A percentile compares a stretch with the other conserved stretches of the same genome.
These are phyloP conservation scores for Serpula lacrymans DNA, from an alignment of 768 basidiomycete species.

Conservation along the genomic window DNA sequence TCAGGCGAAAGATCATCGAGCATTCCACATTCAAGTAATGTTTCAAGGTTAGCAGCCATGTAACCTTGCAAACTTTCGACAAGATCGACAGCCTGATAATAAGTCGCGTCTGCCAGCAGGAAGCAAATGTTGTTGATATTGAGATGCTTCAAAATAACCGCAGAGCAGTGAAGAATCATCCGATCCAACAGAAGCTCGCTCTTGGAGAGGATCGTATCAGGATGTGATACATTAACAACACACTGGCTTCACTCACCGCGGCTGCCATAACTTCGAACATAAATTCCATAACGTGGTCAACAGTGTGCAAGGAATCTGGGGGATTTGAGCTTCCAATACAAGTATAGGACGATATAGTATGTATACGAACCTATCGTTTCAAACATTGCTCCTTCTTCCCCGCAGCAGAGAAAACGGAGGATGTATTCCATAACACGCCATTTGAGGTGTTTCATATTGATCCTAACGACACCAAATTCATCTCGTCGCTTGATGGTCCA, in stretches of 20 bases:
- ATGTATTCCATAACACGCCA: constrained; percentile 78
- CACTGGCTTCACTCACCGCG: constrained; percentile 51
- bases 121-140: constrained; percentile 75
- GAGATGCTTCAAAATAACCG: constrained; percentile 62
- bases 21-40: constrained; percentile 74
- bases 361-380: constrained; percentile 55
- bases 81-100: constrained; percentile 70
- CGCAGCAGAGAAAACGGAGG: constrained; percentile 74
- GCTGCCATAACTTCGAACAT: constrained; percentile 84
- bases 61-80: constrained; percentile 72
- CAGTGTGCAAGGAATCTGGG: constrained; percentile 56
- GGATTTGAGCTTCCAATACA: constrained; percentile 5
- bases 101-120: constrained; percentile 77
- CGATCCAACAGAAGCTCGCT: constrained; percentile 89
- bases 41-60: constrained; percentile 81
- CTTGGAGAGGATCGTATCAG: constrained; percentile 31
- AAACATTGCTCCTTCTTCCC: constrained; percentile 65
- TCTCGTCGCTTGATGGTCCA: constrained; percentile 74
- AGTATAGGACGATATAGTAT: not conserved
- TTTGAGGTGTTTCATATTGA: constrained; percentile 69
- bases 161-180: constrained; percentile 79
- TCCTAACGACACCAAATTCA: constrained; percentile 47
- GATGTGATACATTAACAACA: not conserved
- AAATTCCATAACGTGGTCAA: constrained; percentile 81
- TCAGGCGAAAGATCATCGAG: constrained; percentile 70